Conservation (phyloP, 768 basidiomycete species). For the Pleurotus cornucopiae region DNA sequence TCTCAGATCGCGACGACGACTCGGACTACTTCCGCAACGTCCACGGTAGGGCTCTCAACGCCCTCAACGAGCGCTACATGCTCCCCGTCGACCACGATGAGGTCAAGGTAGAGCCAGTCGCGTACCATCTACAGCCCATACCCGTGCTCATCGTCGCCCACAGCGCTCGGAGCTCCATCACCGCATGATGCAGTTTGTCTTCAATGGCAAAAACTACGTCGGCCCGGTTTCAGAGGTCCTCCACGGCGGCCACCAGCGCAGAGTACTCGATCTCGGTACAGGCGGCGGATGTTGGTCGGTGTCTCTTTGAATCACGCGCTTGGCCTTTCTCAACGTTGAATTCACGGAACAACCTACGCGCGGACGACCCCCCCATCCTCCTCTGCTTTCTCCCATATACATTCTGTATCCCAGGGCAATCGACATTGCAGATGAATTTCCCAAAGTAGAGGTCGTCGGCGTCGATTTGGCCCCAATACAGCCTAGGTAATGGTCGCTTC, state of each 20-base stretch:
- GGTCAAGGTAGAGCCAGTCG: slow-evolving; percentile 39
- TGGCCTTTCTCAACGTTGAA: background rate
- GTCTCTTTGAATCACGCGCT: slow-evolving; percentile 1
- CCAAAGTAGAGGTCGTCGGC: slow-evolving; percentile 60
- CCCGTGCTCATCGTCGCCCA: background rate
- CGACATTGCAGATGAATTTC: slow-evolving; percentile 72
- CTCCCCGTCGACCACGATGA: slow-evolving; percentile 68
- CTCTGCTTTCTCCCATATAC: too few relatives aligned
- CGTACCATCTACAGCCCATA: background rate
- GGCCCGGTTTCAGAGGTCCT: slow-evolving; percentile 61
- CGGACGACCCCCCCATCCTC: too few relatives aligned
- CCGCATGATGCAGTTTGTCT: slow-evolving; percentile 63
- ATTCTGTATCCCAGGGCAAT: slow-evolving; percentile 47
- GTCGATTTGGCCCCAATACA: slow-evolving; percentile 73
- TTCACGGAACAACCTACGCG: too few relatives aligned
- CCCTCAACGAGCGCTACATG: slow-evolving; percentile 52
- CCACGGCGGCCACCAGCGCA: slow-evolving; percentile 42
- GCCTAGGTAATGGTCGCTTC: slow-evolving; percentile 42
- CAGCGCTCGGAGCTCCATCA: slow-evolving; percentile 65
- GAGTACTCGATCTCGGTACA: slow-evolving; percentile 68
- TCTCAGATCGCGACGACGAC: slow-evolving; percentile 30
- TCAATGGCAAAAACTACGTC: slow-evolving; percentile 58
- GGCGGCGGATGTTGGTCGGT: slow-evolving; percentile 60
- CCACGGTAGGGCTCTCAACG: slow-evolving; percentile 52
- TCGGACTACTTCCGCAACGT: slow-evolving; percentile 49